A percentile compares a stretch with the other conserved stretches of the same genome.
These are phyloP conservation scores for Bullera alba DNA, from an alignment of 768 basidiomycete genomes.

Conservation along the genomic window DNA sequence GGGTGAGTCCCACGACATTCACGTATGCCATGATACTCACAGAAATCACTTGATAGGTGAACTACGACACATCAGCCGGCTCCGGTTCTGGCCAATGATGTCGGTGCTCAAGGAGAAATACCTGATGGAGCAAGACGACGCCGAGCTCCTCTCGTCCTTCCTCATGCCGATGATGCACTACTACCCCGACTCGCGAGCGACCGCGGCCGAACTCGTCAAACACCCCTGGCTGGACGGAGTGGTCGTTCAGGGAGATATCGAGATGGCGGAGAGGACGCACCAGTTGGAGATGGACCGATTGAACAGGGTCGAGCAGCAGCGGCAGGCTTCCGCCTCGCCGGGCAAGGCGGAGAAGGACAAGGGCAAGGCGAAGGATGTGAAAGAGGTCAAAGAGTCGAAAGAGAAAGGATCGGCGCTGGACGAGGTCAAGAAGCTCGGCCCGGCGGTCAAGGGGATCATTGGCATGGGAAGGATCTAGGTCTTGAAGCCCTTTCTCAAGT, in stretches of 20 bases:
- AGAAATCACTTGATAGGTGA: slow-evolving; percentile 53
- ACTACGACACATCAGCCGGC: slow-evolving; percentile 85
- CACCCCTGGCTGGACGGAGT: slow-evolving; percentile 82
- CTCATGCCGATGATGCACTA: slow-evolving; percentile 83
- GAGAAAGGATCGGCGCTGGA: slow-evolving; percentile 17
- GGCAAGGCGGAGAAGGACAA: background rate
- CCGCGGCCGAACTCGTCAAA: slow-evolving; percentile 73
- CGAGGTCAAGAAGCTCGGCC: slow-evolving; percentile 31
- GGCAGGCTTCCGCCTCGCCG: background rate
- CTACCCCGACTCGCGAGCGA: slow-evolving; percentile 79
- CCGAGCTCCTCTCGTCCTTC: slow-evolving; percentile 73
- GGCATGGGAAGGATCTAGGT: slow-evolving; percentile 36
- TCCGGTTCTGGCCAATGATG: slow-evolving; percentile 71
- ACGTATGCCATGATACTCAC: background rate
- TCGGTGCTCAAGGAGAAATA: slow-evolving; percentile 93
- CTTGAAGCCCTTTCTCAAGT: too few species aligned
- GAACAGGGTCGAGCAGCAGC: background rate
- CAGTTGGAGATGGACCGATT: slow-evolving; percentile 18
- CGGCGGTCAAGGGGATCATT: slow-evolving; percentile 36
- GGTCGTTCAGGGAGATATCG: slow-evolving; percentile 82
- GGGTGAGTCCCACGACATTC: slow-evolving; percentile 54
- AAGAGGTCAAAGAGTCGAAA: background rate
- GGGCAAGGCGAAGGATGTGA: background rate
- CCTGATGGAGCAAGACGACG: slow-evolving; percentile 74
- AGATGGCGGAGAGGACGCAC: slow-evolving; percentile 46